Base-by-base conservation (phyloP, 352 stramenopile genomes). In the Phytophthora syringae region DNA sequence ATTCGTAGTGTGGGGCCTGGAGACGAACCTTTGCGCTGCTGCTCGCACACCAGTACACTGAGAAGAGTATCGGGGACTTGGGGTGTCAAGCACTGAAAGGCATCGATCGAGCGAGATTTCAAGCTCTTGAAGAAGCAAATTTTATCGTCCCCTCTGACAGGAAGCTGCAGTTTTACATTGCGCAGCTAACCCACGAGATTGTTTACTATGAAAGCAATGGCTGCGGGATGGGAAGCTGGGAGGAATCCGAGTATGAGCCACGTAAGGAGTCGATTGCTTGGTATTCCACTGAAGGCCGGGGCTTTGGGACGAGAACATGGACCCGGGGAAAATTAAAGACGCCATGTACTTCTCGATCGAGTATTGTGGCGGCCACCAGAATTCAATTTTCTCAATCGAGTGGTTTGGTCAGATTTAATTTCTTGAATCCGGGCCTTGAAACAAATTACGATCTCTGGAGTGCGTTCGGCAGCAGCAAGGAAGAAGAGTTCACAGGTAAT, bases 351-450 rank as follows among this genome's bases (percentile, higher is more conserved):
- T n/a, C n/a, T n/a, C n/a, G n/a, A n/a, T n/a, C n/a, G n/a, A n/a
- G n/a, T n/a, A n/a, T n/a, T n/a, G n/a, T n/a, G n/a, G n/a, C n/a
- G n/a, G n/a, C n/a, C n/a, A n/a, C n/a, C n/a, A n/a, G n/a, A n/a
- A n/a, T n/a, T n/a, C n/a, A n/a, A n/a, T n/a, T n/a, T n/a, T n/a
- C n/a, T n/a, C n/a, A n/a, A n/a, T n/a, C n/a, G n/a, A n/a, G n/a
- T n/a, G n/a, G n/a, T n/a, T n/a, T n/a, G n/a, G n/a, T n/a, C n/a
- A n/a, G n/a, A n/a, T 6, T 53, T 2, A 53, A 28, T 15, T 53
- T 40, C 24, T 25, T 53, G 7, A 53, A 53, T 6, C 47, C 47
- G 20, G 27, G 16, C n/a, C 47, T n/a, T 18, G 27, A 52, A 42
- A 40, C 2, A 5, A 10, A 39, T 6, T 24, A 16, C 16, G 13